phyloP scores from a whole-genome alignment of 2,329 filamentous ascomycete species.

The Cercospora canescens region DNA sequence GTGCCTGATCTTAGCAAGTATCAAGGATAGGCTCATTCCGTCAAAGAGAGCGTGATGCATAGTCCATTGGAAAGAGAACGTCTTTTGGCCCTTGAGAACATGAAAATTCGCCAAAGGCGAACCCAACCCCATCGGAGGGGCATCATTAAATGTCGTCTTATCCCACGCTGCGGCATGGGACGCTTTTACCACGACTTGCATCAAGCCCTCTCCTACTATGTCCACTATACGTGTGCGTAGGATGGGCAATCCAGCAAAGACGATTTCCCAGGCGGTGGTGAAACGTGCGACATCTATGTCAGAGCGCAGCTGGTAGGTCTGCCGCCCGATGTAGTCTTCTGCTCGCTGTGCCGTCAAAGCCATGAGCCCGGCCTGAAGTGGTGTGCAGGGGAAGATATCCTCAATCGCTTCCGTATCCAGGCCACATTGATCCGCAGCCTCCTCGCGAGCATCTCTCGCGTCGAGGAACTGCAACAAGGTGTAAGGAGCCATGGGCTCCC shows the following conservation, averaged over 20 bases:
- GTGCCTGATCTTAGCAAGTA: slow-evolving; percentile 33
- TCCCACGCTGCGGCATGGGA: not conserved
- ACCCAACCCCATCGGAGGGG: not conserved
- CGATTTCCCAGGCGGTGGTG: slow-evolving; percentile 33
- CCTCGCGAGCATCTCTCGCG: not conserved
- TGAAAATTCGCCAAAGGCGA: not conserved
- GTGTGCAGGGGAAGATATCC: slow-evolving; percentile 51
- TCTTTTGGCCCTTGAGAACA: not conserved
- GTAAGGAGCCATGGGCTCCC: not conserved
- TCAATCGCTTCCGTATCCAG: slow-evolving; percentile 36
- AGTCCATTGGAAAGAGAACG: slow-evolving; percentile 3
- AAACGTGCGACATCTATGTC: slow-evolving; percentile 37
- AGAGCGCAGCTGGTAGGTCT: not conserved
- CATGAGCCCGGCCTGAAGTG: slow-evolving; percentile 41
- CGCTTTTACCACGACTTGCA: slow-evolving; percentile 27
- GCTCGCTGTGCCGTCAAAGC: slow-evolving; percentile 53
- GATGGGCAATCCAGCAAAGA: not conserved
- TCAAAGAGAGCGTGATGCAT: slow-evolving; percentile 45
- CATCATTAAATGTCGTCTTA: not conserved
- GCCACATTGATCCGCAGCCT: not conserved
- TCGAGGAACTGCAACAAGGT: not conserved
- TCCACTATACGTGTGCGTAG: slow-evolving; percentile 10
- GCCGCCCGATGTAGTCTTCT: slow-evolving; percentile 55
- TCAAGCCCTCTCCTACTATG: slow-evolving; percentile 4
- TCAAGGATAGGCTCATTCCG: slow-evolving; percentile 39